Base-by-base conservation (phyloP, 2,329 filamentous ascomycete species). In the Trichoderma afroharzianum region DNA sequence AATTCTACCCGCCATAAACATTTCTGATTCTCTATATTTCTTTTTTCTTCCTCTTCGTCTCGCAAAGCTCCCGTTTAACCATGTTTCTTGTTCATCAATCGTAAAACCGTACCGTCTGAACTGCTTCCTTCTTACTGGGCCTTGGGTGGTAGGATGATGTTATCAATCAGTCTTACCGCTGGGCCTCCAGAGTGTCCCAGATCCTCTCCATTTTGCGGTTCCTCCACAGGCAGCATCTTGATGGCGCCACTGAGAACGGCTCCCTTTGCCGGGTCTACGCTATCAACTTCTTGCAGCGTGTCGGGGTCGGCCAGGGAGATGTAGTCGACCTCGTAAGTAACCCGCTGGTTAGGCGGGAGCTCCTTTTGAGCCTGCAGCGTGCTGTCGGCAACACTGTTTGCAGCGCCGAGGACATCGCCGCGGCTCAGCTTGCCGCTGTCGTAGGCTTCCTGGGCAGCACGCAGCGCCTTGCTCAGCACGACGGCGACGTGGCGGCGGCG, bases 181-280 rank as follows among this genome's bases (percentile, higher is more conserved):
- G 93, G 93, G 1, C 91, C 91, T 4, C 90, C 91, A 70, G 88
- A 87, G 73, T 89, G 89, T 4, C 94, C 94, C 30, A 95, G 81
- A 74, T 94, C 90, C 80, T 98, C 95, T 0, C 88, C 92, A 6
- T 88, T 83, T 63, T 85, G 86, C 1, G 91, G 86, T 66, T 88
- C 86, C 78, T 97, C 93, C 2, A 97, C 84, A 0, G 94, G 92
- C 59, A 93, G 80, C 92, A 99, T 97, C 82, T 93, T 96, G 71
- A 99, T 85, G 0, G 96, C 96, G 4, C 93, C 94, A 79, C 95
- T 98, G 71, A 99, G 81, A 43, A 99, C 92, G 0, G 92, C 95
- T 2, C 95, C 95, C 74, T 85, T 89, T 0, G 83, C 81, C 0
- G 87, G 85, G 77, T 97, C 92, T 2, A 98, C 87, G 14, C 83